phyloP scores from a whole-genome alignment of 371 early-diverging fungal species.

The Zopfochytrium polystomum region DNA sequence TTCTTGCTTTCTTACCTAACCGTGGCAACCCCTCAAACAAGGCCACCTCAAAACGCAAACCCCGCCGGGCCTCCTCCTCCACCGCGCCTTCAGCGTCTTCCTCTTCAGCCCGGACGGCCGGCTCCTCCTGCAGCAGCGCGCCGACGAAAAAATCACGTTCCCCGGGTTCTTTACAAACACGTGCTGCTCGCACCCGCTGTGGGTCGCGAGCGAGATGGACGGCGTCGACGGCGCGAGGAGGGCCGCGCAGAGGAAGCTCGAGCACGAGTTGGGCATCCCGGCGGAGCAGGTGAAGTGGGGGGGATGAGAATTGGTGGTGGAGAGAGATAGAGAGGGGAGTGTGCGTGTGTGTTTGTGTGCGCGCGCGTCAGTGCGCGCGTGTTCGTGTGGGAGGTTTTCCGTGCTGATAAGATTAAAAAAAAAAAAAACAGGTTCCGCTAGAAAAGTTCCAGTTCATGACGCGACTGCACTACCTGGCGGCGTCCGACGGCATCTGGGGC shows the following conservation, averaged over 20 bases:
- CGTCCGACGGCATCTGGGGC: conserved; percentile 93
- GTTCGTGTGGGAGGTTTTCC: too few relatives aligned
- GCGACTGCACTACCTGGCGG: conserved; percentile 90
- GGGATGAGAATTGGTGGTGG: too few relatives aligned
- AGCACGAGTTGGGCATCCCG: conserved; percentile 94
- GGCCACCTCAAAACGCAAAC: conserved; percentile 93
- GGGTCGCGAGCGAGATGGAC: conserved; percentile 73
- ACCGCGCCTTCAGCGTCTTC: conserved; percentile 96
- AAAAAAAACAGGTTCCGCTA: conserved; percentile 58
- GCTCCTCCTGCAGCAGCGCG: conserved; percentile 88
- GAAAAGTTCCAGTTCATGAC: conserved; percentile 86
- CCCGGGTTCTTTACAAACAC: conserved; percentile 96
- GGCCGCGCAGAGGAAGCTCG: too few relatives aligned
- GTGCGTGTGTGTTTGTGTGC: too few relatives aligned
- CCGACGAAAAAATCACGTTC: conserved; percentile 95
- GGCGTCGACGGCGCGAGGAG: too few relatives aligned
- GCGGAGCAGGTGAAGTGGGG: conserved; percentile 50
- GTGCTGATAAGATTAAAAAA: too few relatives aligned
- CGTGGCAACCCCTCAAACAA: too few relatives aligned
- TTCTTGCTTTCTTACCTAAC: too few relatives aligned
- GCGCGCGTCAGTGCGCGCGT: too few relatives aligned
- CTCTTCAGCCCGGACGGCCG: conserved; percentile 77
- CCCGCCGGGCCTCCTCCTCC: conserved; percentile 78
- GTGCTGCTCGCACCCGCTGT: conserved; percentile 95
- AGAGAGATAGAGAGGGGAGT: too few relatives aligned